Percentiles rank a stretch among this genome's conserved stretches.
Evolutionary conservation across 176 grass and related monocot genomes (phyloP).

Genomic region (Musa schizocarpa): DNA sequence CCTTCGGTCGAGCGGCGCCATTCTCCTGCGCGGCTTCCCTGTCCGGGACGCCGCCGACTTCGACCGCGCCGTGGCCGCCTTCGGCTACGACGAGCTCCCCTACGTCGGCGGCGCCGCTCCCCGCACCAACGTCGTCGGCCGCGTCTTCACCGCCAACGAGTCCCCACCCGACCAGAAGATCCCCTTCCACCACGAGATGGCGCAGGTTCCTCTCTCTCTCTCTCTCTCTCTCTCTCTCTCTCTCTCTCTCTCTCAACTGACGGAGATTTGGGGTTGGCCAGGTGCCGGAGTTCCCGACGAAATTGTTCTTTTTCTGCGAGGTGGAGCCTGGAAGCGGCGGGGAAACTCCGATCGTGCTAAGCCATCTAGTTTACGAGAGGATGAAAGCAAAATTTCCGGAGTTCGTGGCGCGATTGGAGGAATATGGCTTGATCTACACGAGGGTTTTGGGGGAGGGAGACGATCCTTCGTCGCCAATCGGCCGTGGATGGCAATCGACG

Average conservation of each 20-base stretch:
- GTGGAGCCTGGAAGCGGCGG: slow-evolving; percentile 58
- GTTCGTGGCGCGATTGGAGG: slow-evolving; percentile 78
- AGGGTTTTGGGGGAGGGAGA: slow-evolving; percentile 77
- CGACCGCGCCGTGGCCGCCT: slow-evolving; percentile 60
- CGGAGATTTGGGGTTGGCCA: not conserved
- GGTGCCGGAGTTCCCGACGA: slow-evolving; percentile 72
- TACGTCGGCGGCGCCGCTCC: slow-evolving; percentile 89
- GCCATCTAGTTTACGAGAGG: slow-evolving; percentile 65
- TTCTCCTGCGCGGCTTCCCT: slow-evolving; percentile 74
- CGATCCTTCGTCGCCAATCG: slow-evolving; percentile 85
- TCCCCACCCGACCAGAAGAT: slow-evolving; percentile 94
- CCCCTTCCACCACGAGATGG: slow-evolving; percentile 99
- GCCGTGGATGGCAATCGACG: slow-evolving; percentile 91
- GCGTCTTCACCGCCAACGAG: slow-evolving; percentile 94
- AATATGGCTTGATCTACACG: slow-evolving; percentile 59
- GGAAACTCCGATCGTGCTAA: slow-evolving; percentile 74
- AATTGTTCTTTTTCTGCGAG: slow-evolving; percentile 97
- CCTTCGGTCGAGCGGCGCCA: slow-evolving; percentile 46
- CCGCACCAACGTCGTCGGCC: slow-evolving; percentile 70
- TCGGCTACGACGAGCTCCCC: slow-evolving; percentile 81
- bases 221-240: not conserved
- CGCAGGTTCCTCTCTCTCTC: slow-evolving; percentile 41
- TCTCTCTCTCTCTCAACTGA: not conserved
- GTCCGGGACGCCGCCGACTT: slow-evolving; percentile 44
- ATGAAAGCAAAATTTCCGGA: slow-evolving; percentile 56